Evolutionary conservation across 257 asterid species (phyloP).

Genomic region (Petrea volubilis): DNA sequence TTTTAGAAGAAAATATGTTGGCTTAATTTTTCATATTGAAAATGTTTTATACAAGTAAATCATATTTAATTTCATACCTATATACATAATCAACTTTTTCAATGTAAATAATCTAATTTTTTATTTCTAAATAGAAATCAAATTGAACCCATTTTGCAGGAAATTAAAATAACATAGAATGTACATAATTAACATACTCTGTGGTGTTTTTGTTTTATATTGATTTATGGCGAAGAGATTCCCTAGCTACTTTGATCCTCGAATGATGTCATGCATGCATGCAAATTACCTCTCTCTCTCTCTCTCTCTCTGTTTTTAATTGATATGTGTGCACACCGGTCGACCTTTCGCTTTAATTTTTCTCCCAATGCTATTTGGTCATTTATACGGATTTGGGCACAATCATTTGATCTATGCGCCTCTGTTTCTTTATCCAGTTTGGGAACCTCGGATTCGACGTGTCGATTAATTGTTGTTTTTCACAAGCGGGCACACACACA

Average conservation of each 20-base stretch:
- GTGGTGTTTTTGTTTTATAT: background rate
- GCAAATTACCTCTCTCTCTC: constrained; percentile 21
- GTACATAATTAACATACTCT: no score
- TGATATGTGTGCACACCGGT: background rate
- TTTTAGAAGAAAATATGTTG: no score
- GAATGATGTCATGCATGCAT: constrained; percentile 33
- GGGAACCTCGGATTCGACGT: constrained; percentile 44
- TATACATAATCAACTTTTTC: no score
- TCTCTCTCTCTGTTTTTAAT: constrained; percentile 1
- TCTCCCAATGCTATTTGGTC: constrained; percentile 30
- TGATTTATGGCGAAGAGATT: constrained; percentile 41
- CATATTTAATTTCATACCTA: no score
- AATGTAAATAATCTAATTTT: no score
- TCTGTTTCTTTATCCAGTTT: constrained; percentile 33
- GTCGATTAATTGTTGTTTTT: constrained; percentile 1
- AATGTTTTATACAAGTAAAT: no score
- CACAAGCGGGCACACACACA: background rate
- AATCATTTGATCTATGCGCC: constrained; percentile 54
- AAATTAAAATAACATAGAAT: no score
- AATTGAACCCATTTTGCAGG: no score
- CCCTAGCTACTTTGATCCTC: constrained; percentile 19
- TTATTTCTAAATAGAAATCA: no score
- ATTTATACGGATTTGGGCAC: constrained; percentile 56
- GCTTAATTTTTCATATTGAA: no score
- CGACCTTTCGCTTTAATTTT: background rate